Conservation (phyloP, 129 eudicot species). For the Pseudognaphalium luteoalbum region DNA sequence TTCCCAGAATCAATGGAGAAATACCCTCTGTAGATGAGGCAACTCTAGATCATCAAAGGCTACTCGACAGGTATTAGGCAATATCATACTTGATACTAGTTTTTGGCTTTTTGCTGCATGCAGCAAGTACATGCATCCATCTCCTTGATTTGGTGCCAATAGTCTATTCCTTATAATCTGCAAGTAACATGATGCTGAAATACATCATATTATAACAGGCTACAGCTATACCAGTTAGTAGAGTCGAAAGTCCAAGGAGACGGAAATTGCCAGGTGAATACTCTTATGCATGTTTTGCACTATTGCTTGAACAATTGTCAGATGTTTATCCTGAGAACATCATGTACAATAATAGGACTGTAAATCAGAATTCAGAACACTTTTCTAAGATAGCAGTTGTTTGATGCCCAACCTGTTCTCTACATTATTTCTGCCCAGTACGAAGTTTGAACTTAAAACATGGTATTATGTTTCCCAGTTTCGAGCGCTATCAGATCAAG, state of each 20-base stretch:
- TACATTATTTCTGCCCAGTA: conserved; percentile 9
- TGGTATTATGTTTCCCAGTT: conserved; percentile 47
- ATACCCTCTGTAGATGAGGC: conserved; percentile 87
- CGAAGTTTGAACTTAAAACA: conserved; percentile 4
- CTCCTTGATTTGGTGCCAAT: neutral
- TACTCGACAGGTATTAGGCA: conserved; percentile 64
- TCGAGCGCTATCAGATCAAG: conserved; percentile 94
- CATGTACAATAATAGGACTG: neutral
- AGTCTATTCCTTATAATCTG: neutral
- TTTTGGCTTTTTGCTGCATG: neutral
- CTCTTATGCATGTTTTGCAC: conserved; percentile 11
- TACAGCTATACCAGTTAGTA: conserved; percentile 76
- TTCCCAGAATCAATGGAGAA: conserved; percentile 82
- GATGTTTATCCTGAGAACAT: conserved; percentile 6
- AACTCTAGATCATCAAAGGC: conserved; percentile 83
- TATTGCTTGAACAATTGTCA: neutral
- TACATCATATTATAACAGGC: conserved; percentile 38
- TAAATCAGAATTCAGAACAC: conserved; percentile 1
- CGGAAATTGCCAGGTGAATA: conserved; percentile 89
- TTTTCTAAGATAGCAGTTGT: neutral
- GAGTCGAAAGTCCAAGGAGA: conserved; percentile 87
- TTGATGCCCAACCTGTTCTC: neutral
- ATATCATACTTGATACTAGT: neutral
- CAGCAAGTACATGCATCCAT: neutral
- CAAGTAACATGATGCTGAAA: conserved; percentile 15